A percentile compares a stretch with the other conserved stretches of the same genome.
Conservation (phyloP, 2,329 filamentous ascomycete genomes). For the Fusarium austroafricanum region DNA sequence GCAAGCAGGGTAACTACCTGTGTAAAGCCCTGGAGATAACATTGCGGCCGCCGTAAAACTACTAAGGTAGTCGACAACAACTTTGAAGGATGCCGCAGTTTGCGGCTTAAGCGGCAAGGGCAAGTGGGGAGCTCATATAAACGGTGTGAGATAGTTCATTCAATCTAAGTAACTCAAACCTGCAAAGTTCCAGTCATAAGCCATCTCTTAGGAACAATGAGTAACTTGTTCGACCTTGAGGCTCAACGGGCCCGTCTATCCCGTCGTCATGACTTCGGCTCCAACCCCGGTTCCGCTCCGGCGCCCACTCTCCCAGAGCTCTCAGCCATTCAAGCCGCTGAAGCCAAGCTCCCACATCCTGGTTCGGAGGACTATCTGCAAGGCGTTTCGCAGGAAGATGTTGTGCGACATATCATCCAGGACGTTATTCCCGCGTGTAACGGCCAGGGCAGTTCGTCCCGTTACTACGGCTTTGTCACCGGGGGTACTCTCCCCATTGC, state of each 20-base stretch:
- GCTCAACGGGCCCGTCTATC: constrained; percentile 42
- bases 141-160: background rate
- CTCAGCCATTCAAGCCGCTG: constrained; percentile 51
- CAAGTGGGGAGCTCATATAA: constrained; percentile 17
- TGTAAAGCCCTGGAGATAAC: too few species aligned
- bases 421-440: constrained; percentile 72
- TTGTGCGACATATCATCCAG: constrained; percentile 56
- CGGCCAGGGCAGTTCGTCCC: constrained; percentile 69
- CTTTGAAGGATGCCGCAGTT: constrained; percentile 13
- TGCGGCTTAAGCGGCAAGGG: constrained; percentile 28
- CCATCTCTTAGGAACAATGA: constrained; percentile 34
- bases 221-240: constrained; percentile 42
- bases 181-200: background rate
- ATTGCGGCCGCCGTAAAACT: too few species aligned
- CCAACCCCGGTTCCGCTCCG: constrained; percentile 20
- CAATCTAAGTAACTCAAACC: background rate
- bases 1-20: background rate
- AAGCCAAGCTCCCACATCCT: constrained; percentile 54
- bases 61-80: constrained; percentile 20
- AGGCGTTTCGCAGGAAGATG: constrained; percentile 46
- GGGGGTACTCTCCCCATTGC: constrained; percentile 84
- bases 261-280: constrained; percentile 28
- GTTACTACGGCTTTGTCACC: constrained; percentile 91
- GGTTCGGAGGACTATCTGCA: constrained; percentile 49
- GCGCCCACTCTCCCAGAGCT: constrained; percentile 55